phyloP scores from a whole-genome alignment of 805 yeast species.

The Priceomyces carsonii region DNA sequence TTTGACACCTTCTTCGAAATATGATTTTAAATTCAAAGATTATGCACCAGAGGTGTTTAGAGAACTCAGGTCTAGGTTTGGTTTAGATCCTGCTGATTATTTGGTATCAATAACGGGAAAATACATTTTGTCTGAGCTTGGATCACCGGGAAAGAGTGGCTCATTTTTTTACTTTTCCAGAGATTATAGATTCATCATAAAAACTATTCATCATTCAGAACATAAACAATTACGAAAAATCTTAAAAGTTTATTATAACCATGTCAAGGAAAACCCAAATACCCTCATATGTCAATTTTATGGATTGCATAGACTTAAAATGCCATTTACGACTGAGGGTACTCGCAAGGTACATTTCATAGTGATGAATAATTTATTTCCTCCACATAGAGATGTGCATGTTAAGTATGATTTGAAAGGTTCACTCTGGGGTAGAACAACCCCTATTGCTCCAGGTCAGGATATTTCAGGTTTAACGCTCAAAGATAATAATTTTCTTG shows the following conservation, averaged over 20 bases:
- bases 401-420: conserved; percentile 90
- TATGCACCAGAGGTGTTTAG: conserved; percentile 94
- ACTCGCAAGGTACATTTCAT: conserved; percentile 82
- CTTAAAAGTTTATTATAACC: conserved; percentile 73
- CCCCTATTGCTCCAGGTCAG: conserved; percentile 33
- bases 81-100: conserved; percentile 95
- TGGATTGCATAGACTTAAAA: conserved; percentile 90
- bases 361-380: conserved; percentile 96
- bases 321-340: conserved; percentile 65
- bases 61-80: conserved; percentile 75
- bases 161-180: conserved; percentile 93
- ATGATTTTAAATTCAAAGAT: conserved; percentile 95
- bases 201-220: conserved; percentile 92
- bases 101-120: conserved; percentile 89
- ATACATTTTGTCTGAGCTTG: conserved; percentile 86
- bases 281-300: conserved; percentile 94
- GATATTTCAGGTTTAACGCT: conserved; percentile 48
- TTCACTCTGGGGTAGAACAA: conserved; percentile 79
- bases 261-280: conserved; percentile 80
- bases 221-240: conserved; percentile 79
- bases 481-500: conserved; percentile 89
- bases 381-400: conserved; percentile 87
- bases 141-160: conserved; percentile 96
- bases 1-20: conserved; percentile 88
- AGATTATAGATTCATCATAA: conserved; percentile 91